Evolutionary conservation across 225 moss, liverwort and hornwort genomes (phyloP).

Genomic region (Polytrichum formosum): DNA sequence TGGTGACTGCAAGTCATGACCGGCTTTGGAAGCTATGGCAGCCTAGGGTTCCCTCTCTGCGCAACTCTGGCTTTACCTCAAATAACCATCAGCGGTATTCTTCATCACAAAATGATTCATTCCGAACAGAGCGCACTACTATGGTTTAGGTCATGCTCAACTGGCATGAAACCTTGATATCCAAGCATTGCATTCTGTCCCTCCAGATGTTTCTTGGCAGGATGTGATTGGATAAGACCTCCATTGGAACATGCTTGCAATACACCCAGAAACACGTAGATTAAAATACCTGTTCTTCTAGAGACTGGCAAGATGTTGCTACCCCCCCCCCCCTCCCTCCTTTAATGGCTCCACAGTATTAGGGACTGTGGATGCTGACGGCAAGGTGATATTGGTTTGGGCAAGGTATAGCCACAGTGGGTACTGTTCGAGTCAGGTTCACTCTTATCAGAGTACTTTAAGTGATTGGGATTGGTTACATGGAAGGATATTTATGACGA

Average conservation of each 20-base stretch:
- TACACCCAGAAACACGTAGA: neutral
- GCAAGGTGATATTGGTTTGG: slow-evolving; percentile 1
- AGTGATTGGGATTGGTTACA: slow-evolving; percentile 2
- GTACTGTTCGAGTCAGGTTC: neutral
- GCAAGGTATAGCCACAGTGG: neutral
- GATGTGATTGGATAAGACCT: neutral
- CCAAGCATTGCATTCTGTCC: neutral
- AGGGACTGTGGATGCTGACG: too few relatives aligned
- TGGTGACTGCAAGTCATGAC: slow-evolving; percentile 98
- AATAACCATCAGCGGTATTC: slow-evolving; percentile 65
- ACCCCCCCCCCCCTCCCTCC: neutral
- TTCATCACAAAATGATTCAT: slow-evolving; percentile 45
- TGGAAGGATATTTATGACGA: neutral
- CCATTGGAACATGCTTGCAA: neutral
- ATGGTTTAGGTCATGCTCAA: slow-evolving; percentile 31
- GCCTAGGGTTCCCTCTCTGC: slow-evolving; percentile 68
- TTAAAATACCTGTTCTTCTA: neutral
- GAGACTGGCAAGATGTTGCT: neutral
- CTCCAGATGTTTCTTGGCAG: neutral
- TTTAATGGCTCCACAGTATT: neutral
- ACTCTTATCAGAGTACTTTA: slow-evolving; percentile 2
- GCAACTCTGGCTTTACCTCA: slow-evolving; percentile 51
- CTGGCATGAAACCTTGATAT: too few relatives aligned
- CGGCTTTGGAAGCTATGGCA: slow-evolving; percentile 97
- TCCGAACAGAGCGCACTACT: slow-evolving; percentile 50